These are phyloP conservation scores for Solanum pinnatisectum DNA, from an alignment of 257 asterid species.

Conservation along the genomic window DNA sequence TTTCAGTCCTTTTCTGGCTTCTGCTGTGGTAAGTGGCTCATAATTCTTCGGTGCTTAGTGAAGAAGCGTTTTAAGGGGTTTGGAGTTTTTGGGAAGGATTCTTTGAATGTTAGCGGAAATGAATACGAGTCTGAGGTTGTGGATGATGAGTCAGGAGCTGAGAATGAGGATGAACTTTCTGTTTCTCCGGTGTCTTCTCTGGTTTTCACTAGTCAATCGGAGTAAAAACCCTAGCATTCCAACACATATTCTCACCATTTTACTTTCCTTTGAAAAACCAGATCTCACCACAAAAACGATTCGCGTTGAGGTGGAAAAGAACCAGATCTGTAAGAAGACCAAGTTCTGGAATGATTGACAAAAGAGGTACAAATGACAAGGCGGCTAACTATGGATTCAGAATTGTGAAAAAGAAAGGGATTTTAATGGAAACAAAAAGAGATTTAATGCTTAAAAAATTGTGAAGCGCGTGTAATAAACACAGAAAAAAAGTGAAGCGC, in stretches of 20 bases:
- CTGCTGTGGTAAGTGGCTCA: neutral
- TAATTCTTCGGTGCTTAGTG: neutral
- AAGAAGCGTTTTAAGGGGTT: neutral
- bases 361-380: neutral
- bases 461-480: neutral
- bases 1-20: neutral
- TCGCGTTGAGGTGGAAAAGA: constrained; percentile 51
- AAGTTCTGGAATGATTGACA: constrained; percentile 29
- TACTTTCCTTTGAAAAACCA: neutral
- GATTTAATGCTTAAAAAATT: neutral
- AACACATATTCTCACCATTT: neutral
- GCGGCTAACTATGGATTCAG: neutral
- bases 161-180: neutral
- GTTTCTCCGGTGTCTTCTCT: too few relatives aligned
- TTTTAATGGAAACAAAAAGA: neutral
- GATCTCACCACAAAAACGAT: constrained; percentile 43
- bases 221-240: neutral
- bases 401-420: neutral
- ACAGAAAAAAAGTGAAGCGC: too few relatives aligned
- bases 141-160: neutral
- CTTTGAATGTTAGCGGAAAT: neutral
- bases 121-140: neutral
- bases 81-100: neutral
- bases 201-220: too few relatives aligned
- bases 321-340: constrained; percentile 56